Conservation (phyloP, 2,329 filamentous ascomycete genomes). For the Chaetomium sp. region DNA sequence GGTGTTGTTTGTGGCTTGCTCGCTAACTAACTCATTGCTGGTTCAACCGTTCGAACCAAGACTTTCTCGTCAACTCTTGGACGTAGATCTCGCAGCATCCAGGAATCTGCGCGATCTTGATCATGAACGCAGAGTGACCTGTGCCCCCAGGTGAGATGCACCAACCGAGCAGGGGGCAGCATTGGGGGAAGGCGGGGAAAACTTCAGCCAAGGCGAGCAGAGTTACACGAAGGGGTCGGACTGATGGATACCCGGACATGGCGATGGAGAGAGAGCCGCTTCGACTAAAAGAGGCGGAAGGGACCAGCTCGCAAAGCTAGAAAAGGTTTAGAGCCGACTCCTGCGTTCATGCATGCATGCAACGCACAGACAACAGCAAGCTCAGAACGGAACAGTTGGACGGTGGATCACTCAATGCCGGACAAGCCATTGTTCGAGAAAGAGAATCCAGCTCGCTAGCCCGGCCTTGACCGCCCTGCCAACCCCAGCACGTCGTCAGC, state of each 20-base stretch:
- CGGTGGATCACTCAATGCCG: slow-evolving; percentile 34
- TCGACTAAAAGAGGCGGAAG: slow-evolving; percentile 24
- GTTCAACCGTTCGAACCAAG: background rate
- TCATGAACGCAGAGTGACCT: background rate
- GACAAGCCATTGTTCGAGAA: slow-evolving; percentile 32
- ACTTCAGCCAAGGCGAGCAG: slow-evolving; percentile 7
- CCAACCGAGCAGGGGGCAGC: slow-evolving; percentile 5
- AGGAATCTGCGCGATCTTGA: background rate
- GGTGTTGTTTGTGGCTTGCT: slow-evolving; percentile 1
- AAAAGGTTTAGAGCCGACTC: slow-evolving; percentile 30
- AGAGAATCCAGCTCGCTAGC: slow-evolving; percentile 14
- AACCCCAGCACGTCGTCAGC: slow-evolving; percentile 16
- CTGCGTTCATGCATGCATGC: slow-evolving; percentile 35
- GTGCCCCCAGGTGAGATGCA: background rate
- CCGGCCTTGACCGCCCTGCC: slow-evolving; percentile 16
- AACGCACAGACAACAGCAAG: slow-evolving; percentile 32
- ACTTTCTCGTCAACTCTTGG: background rate
- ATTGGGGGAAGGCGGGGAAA: background rate
- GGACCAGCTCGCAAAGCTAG: slow-evolving; percentile 22
- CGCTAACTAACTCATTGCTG: background rate
- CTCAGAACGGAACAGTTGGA: slow-evolving; percentile 31
- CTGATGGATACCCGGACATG: slow-evolving; percentile 10
- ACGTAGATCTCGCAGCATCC: background rate
- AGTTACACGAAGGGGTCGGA: slow-evolving; percentile 21
- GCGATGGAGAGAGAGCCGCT: slow-evolving; percentile 12